Percentiles rank a stretch among this genome's conserved stretches.
Evolutionary conservation across 805 yeast genomes (phyloP).

Genomic region (Candida loeiensis): DNA sequence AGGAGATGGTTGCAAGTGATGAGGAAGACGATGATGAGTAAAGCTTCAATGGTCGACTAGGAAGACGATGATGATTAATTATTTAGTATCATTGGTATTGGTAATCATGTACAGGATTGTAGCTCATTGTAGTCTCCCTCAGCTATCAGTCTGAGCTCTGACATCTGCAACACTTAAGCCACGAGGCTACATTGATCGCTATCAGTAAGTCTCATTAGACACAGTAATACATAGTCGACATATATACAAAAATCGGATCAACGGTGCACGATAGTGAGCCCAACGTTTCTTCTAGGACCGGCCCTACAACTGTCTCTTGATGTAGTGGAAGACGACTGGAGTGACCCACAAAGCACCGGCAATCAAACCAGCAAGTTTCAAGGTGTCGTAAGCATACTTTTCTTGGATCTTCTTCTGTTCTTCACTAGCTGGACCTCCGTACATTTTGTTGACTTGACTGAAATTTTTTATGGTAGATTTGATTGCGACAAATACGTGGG

Average conservation of each 20-base stretch:
- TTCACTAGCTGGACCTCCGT: constrained; percentile 55
- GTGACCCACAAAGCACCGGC: constrained; percentile 62
- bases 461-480: neutral
- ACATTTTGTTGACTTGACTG: constrained; percentile 23
- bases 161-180: too few relatives aligned
- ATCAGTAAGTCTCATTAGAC: neutral
- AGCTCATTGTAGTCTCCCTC: neutral
- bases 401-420: constrained; percentile 68
- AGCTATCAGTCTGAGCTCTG: too few relatives aligned
- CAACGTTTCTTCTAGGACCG: neutral
- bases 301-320: constrained; percentile 44
- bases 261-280: neutral
- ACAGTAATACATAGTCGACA: constrained; percentile 1
- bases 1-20: constrained; percentile 22
- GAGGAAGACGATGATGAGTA: neutral
- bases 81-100: neutral
- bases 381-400: constrained; percentile 55
- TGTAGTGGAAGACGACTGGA: constrained; percentile 55
- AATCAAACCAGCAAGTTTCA: constrained; percentile 56
- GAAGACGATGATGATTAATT: neutral
- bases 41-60: too few relatives aligned
- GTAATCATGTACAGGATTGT: too few relatives aligned
- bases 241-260: constrained; percentile 4
- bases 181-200: too few relatives aligned
- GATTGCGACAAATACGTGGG: neutral